Evolutionary conservation across 768 basidiomycete species (phyloP), one percentile per base, ranked within the genome.

Genomic region (Naganishia vaughanmartiniae): DNA sequence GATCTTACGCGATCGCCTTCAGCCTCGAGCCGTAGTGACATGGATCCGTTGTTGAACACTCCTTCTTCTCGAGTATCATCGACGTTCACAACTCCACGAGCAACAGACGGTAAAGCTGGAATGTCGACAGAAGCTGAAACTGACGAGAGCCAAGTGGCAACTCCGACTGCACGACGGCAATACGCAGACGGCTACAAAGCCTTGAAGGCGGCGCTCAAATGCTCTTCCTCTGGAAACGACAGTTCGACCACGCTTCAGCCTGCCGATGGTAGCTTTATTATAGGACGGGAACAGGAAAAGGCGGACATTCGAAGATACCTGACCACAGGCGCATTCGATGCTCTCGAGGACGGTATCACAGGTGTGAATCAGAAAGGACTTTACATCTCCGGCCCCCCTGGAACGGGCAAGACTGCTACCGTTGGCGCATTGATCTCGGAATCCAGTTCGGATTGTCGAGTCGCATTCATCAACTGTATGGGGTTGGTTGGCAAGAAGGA

Each of bases 301-400:
- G 66, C 66, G 0, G 33, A 60, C 11, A 39, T 81, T 4, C 53
- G 73, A 39, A 33, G 65, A 0, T 81, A 81, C 57, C 72, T 81
- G 17, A 55, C 73, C 7, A 51, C 69, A 17, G 53, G 66, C 17
- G 58, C 54, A 12, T 71, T 70, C 26, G 30, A 54, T 24, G 77
- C 75, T 31, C 74, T 73, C 1, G 77, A 74, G 21, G 71, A 78
- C 70, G n/a, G 11, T 26, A 6, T 19, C 28, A 17, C 24, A 54
- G 70, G 42, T 28, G 58, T 0, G 66, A 66, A 0, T 72, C 72
- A 11, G 54, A 74, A 3, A 83, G 86, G 12, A 85, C 84, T 95
- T 70, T 97, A 94, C 80, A 88, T 97, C 65, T 94, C 93, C 11
- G 95, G 95, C 11, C 87, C 92, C 1, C 93, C 93, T 4, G 95